These are phyloP conservation scores for Leishmania mexicana DNA, from an alignment of 208 protist species.

Conservation along the genomic window DNA sequence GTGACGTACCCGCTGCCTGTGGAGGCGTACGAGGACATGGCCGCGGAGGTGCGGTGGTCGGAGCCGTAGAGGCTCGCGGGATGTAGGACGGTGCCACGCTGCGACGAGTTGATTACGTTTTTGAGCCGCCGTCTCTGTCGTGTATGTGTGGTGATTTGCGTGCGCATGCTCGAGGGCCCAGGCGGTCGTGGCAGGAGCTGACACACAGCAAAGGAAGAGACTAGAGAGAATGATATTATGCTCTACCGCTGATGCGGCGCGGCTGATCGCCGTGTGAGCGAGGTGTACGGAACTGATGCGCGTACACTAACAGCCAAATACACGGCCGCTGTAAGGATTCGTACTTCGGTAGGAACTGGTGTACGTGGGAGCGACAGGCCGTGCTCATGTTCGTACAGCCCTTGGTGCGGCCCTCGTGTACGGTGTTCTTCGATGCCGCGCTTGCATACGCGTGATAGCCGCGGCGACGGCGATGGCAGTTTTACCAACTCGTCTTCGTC, in stretches of 20 bases:
- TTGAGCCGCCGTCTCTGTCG: background rate
- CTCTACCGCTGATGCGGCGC: too few relatives aligned
- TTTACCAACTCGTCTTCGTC: too few relatives aligned
- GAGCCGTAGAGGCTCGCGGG: background rate
- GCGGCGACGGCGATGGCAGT: too few relatives aligned
- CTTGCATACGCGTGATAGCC: too few relatives aligned
- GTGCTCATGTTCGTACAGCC: too few relatives aligned
- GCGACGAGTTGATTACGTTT: background rate
- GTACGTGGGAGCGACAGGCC: too few relatives aligned
- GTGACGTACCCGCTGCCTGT: slow-evolving; percentile 47
- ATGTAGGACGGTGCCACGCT: background rate
- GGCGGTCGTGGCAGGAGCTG: background rate
- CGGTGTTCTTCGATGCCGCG: too few relatives aligned
- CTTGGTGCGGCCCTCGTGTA: too few relatives aligned
- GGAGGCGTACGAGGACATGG: slow-evolving; percentile 43
- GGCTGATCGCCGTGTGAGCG: background rate
- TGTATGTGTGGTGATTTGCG: background rate
- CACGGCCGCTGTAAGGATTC: background rate
- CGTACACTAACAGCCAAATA: background rate
- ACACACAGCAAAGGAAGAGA: background rate
- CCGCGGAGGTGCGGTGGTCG: slow-evolving; percentile 31
- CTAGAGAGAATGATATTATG: background rate
- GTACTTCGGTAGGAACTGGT: too few relatives aligned
- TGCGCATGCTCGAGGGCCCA: background rate
- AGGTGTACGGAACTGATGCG: background rate